Evolutionary conservation across 768 basidiomycete species (phyloP), one percentile per base, ranked within the genome.

Genomic region (Naganishia vishniacii): DNA sequence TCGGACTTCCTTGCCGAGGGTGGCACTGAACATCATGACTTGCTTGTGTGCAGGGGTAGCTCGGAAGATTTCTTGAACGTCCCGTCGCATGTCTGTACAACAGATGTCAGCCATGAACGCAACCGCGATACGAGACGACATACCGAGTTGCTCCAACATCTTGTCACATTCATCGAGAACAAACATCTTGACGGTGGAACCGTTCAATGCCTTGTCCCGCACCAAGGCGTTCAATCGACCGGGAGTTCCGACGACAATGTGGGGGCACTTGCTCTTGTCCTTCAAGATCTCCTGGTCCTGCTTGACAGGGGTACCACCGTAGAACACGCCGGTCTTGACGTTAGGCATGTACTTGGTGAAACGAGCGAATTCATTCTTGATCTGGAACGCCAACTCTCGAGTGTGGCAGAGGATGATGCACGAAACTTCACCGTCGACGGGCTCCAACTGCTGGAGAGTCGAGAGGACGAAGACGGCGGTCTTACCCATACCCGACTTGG

Each of bases 21-120:
- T 99, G 42, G 95, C 95, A 72, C 91, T 94, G 83, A 99, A 99
- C 95, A 99, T 99, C 95, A 99, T 99, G 70, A 99, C 95, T 83
- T 99, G 94, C 82, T 99, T 99, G 84, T 95, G 92, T 79, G 95
- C 94, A 56, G 95, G 95, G 20, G 95, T 98, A 18, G 91, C 84
- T 73, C 94, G 88, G 85, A 98, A 99, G 73, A 99, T 98, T 81
- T 99, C 95, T 85, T 99, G 95, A 69, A 99, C 94, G 78, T 99
- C 95, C 76, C 95, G 91, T 81, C 95, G 94, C 95, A 99, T 99
- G 87, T 98, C 95, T 99, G 85, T 80, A 83, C 4, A 44, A 23
- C 13, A 13, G 8, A 7, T 37, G 42, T 44, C 42, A 44, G 18
- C 37, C 6, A 44, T 18, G n/a, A 44, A 6, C 18, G 18, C 11